Evolutionary conservation across 1,139 yeast species (phyloP).

Genomic region (Kodamaea fungicola): DNA sequence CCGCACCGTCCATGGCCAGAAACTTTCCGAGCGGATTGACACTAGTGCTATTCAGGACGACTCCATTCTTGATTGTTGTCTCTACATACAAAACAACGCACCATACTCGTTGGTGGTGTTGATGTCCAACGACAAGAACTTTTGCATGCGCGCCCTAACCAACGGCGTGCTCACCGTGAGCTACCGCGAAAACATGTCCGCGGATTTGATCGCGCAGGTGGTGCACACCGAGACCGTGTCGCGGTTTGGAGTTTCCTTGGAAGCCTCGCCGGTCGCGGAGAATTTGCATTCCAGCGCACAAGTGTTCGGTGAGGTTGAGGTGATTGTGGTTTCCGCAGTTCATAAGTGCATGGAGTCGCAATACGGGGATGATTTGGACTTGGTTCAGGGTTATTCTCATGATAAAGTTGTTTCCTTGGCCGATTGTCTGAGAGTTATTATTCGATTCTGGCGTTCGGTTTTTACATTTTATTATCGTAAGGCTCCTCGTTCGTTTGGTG

Average conservation of each 20-base stretch:
- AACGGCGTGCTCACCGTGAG: constrained; percentile 70
- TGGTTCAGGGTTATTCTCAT: constrained; percentile 45
- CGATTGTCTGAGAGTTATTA: constrained; percentile 42
- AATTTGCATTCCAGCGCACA: background rate
- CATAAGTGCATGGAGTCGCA: constrained; percentile 51
- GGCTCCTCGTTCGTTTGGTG: constrained; percentile 17
- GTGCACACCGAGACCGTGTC: constrained; percentile 41
- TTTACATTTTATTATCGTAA: constrained; percentile 41
- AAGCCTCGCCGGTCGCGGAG: background rate
- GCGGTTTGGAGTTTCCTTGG: constrained; percentile 15
- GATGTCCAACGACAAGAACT: constrained; percentile 77
- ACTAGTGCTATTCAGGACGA: constrained; percentile 58
- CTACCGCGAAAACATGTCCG: constrained; percentile 56
- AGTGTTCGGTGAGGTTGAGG: constrained; percentile 40
- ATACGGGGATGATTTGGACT: constrained; percentile 56
- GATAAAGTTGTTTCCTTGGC: constrained; percentile 28
- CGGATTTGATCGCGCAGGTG: constrained; percentile 52
- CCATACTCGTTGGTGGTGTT: constrained; percentile 53
- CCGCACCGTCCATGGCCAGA: constrained; percentile 63
- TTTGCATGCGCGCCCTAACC: constrained; percentile 72
- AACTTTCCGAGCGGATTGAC: constrained; percentile 49
- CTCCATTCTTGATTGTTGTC: constrained; percentile 80
- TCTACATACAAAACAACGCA: constrained; percentile 49
- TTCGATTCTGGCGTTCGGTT: constrained; percentile 55
- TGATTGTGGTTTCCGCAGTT: constrained; percentile 43